Evolutionary conservation across 768 basidiomycete species (phyloP), one percentile per base, ranked within the genome.

Genomic region (Asterophora lycoperdoides): DNA sequence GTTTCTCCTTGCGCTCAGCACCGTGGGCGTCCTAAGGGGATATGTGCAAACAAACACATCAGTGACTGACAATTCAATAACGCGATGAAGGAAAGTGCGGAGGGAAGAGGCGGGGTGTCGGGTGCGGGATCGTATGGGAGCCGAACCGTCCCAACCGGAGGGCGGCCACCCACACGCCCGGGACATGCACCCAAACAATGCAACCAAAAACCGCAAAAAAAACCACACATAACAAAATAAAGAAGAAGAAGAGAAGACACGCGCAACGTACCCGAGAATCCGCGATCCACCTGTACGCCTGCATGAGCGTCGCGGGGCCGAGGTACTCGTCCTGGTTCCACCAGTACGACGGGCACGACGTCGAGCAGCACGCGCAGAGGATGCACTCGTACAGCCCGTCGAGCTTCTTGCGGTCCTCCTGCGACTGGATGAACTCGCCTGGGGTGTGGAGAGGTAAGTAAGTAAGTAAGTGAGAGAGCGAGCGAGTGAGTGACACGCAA

Each of bases 301-400:
- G 89, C 92, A 97, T 93, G 60, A 97, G 73, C 0, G 93, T 93
- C 1, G 95, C 95, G 5, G 95, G 95, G 30, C 95, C 94, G 34
- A 99, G 86, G 69, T 99, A 99, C 68, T 93, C 89, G 64, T 97
- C 93, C 70, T 93, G 92, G 72, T 97, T 98, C 95, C 95, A 98
- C 95, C 95, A 97, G 71, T 98, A 96, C 26, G 86, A 89, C 4
- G 95, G 95, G 78, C 95, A 99, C 37, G 89, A 89, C 0, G 95
- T 98, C 36, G 93, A 93, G 74, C 95, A 99, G 72, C 96, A 97
- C 2, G 95, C 92, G 61, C 92, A 94, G 48, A 94, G 82, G 55
- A 95, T 97, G 68, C 94, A 94, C 68, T 97, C 96, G 74, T 98
- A 99, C 74, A 98, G 81, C 41, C 94, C 93, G 58, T 89, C 95